Percentiles rank a stretch among this genome's conserved stretches.
Conservation (phyloP, 2,329 filamentous ascomycete genomes). For the Aurifilum marmelostoma region DNA sequence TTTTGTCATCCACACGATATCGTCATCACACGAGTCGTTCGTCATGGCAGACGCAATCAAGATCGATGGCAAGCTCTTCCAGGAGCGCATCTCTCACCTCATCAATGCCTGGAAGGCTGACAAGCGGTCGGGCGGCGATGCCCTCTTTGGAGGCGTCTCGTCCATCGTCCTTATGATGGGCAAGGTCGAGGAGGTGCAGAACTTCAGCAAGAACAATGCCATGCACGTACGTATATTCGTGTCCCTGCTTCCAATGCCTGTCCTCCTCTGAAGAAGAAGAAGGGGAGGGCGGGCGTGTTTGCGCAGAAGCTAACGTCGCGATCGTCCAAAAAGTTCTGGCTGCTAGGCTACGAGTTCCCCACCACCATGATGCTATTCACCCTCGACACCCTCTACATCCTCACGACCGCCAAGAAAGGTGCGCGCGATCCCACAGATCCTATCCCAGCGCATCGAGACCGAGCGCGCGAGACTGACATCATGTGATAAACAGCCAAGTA, state of each 20-base stretch:
- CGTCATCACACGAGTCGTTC: conserved; percentile 38
- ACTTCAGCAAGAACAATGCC: conserved; percentile 94
- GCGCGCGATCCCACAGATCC: conserved; percentile 7
- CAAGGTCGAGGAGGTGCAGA: conserved; percentile 86
- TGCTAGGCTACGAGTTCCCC: conserved; percentile 97
- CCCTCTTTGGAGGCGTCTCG: conserved; percentile 80
- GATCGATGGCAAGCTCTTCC: conserved; percentile 92
- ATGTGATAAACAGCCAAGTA: conserved; percentile 71
- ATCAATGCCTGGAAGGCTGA: conserved; percentile 94
- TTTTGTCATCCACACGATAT: conserved; percentile 20
- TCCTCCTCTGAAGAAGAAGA: background rate
- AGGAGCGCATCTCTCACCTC: conserved; percentile 87
- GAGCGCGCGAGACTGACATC: conserved; percentile 38
- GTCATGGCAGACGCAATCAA: conserved; percentile 76
- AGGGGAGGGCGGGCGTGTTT: background rate
- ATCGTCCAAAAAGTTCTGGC: conserved; percentile 74
- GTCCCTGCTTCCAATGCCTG: background rate
- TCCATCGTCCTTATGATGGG: conserved; percentile 92
- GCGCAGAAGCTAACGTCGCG: conserved; percentile 19
- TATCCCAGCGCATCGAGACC: background rate
- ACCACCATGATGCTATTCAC: conserved; percentile 94
- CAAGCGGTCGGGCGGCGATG: conserved; percentile 84
- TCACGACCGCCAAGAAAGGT: conserved; percentile 99
- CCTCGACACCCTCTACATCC: conserved; percentile 81
- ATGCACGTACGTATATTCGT: conserved; percentile 69